These are phyloP conservation scores for Dioscorea alata DNA, from an alignment of 106 monocot species.

Conservation along the genomic window DNA sequence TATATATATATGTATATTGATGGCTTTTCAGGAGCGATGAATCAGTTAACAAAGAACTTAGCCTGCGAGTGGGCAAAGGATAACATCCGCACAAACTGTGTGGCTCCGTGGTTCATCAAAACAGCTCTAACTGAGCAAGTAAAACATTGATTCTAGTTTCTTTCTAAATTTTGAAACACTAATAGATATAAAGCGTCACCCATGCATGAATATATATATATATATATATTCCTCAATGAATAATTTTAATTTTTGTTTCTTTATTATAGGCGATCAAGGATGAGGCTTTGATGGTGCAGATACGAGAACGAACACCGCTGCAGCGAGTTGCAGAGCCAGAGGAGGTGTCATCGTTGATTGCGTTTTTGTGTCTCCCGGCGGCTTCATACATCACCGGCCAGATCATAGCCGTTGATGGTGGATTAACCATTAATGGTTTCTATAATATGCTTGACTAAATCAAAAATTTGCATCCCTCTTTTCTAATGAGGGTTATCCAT, in stretches of 20 bases:
- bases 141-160: background rate
- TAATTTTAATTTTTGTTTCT: background rate
- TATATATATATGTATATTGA: background rate
- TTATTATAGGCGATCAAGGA: background rate
- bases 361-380: slow-evolving; percentile 25
- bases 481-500: too few relatives aligned
- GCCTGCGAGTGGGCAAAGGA: slow-evolving; percentile 16
- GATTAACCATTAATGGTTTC: background rate
- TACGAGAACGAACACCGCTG: background rate
- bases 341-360: slow-evolving; percentile 13
- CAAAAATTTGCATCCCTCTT: too few relatives aligned
- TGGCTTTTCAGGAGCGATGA: background rate
- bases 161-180: too few relatives aligned
- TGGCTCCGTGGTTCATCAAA: background rate
- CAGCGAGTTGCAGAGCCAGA: slow-evolving; percentile 15
- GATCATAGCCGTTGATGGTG: slow-evolving; percentile 19
- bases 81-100: slow-evolving; percentile 1
- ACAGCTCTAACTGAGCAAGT: background rate
- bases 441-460: background rate
- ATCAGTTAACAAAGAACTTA: slow-evolving; percentile 8
- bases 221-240: background rate
- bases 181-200: background rate
- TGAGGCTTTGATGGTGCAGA: background rate
- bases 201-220: background rate
- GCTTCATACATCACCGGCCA: slow-evolving; percentile 23